Evolutionary conservation across 2,329 filamentous ascomycete species (phyloP), one percentile per base, ranked within the genome.

Genomic region (Shiraia sp.): DNA sequence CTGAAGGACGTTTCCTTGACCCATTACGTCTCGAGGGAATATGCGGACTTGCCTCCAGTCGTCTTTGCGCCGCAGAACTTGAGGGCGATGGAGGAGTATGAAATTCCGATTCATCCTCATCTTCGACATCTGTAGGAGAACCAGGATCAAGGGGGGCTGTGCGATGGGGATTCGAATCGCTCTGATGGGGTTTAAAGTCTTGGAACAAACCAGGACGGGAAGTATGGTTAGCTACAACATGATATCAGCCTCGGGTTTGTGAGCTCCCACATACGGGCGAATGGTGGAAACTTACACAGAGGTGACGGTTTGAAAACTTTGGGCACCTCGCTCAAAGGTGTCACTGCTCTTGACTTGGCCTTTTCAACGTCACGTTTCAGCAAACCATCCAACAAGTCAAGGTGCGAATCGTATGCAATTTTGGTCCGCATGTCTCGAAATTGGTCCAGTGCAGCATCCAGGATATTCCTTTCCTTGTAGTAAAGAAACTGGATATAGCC

Each of bases 61-160:
- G 52, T 38, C 55, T 41, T 30, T 49, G 39, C 9, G 49, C 50
- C 10, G 63, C 52, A 12, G 52, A 56, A 8, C 45, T 32, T 4
- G 56, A 58, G 25, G 59, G 57, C 3, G 61, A 64, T 12, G 43
- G 57, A 13, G 59, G 55, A 2, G 52, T 57, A 13, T 40, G 25
- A 17, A 36, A 59, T 3, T 54, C 50, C 8, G 19, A 4, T 23
- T 58, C 52, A 19, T 55, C 41, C 22, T 56, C 54, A 2, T 63
- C 57, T 6, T 68, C 62, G 12, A 58, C 61, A 23, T 66, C 64
- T 2, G 65, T 68, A 1, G 61, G 48, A 5, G 59, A 64, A 2
- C 59, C 65, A 36, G 55, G 52, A 15, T 61, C 53, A 4, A 40
- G 36, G 10, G 49, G 47, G 4, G 53, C 49, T 3, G 45, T 38